These are phyloP conservation scores for Sphaerosporella brunnea DNA, from an alignment of 495 filamentous ascomycete genomes.

Conservation along the genomic window DNA sequence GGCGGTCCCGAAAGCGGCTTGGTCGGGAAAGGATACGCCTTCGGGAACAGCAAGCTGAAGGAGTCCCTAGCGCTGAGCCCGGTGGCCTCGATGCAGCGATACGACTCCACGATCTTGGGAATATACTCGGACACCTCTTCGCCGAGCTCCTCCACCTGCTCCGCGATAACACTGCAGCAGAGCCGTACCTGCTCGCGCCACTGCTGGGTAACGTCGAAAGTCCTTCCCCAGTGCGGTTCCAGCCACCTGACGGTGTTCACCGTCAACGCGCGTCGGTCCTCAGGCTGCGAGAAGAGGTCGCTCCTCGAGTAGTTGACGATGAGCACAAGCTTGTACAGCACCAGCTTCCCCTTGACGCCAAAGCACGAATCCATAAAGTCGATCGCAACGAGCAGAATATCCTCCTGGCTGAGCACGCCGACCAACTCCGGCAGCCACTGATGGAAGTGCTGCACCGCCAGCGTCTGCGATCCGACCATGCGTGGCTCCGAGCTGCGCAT, in stretches of 20 bases:
- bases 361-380: conserved; percentile 87
- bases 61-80: conserved; percentile 37
- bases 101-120: conserved; percentile 78
- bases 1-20: conserved; percentile 42
- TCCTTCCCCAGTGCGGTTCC: conserved; percentile 79
- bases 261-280: conserved; percentile 53
- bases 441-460: conserved; percentile 93
- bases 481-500: conserved; percentile 76
- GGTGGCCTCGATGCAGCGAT: conserved; percentile 50
- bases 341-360: conserved; percentile 72
- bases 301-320: conserved; percentile 76
- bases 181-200: conserved; percentile 87
- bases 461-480: conserved; percentile 78
- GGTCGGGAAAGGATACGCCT: conserved; percentile 72
- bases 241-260: conserved; percentile 81
- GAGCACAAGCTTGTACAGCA: conserved; percentile 84
- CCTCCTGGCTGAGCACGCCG: conserved; percentile 54
- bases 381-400: conserved; percentile 79
- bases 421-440: conserved; percentile 83
- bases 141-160: conserved; percentile 60
- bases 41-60: conserved; percentile 76
- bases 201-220: conserved; percentile 53
- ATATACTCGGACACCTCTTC: conserved; percentile 71
- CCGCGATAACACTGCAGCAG: conserved; percentile 76
- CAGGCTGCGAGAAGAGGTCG: conserved; percentile 56